Evolutionary conservation across 768 basidiomycete genomes (phyloP).

Genomic region (Mycena chlorophos): DNA sequence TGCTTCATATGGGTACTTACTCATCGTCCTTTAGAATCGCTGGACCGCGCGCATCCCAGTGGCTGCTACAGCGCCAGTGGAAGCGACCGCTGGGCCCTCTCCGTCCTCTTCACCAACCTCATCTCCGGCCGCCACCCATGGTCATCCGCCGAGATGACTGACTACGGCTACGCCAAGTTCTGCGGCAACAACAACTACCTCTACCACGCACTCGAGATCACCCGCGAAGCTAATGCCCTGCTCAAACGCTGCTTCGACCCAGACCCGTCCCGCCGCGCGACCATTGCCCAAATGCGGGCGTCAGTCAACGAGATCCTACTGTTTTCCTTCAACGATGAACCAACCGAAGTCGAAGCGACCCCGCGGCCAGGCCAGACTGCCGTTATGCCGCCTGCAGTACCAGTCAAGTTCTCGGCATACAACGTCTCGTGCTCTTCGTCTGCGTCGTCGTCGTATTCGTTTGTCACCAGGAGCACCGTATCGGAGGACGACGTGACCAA

Average conservation of each 20-base stretch:
- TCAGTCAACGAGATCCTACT: constrained; percentile 5
- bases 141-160: not conserved
- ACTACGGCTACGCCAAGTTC: constrained; percentile 6
- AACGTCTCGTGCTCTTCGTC: constrained; percentile 1
- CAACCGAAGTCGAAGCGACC: not conserved
- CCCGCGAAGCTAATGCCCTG: constrained; percentile 4
- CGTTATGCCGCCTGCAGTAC: not conserved
- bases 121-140: constrained; percentile 29
- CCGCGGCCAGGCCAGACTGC: not conserved
- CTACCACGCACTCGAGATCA: constrained; percentile 3
- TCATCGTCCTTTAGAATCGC: constrained; percentile 1
- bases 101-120: constrained; percentile 55
- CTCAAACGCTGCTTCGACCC: constrained; percentile 12
- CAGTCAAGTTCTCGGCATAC: not conserved
- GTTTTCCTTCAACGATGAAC: not conserved
- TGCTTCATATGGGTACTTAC: not conserved
- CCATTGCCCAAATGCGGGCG: constrained; percentile 6
- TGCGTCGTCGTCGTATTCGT: not conserved
- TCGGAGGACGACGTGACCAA: not conserved
- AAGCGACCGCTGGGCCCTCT: constrained; percentile 35
- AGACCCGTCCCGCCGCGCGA: constrained; percentile 14
- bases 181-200: constrained; percentile 3
- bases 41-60: not conserved
- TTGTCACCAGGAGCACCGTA: not conserved
- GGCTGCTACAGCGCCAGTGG: too few species aligned